Base-by-base conservation (phyloP, 352 stramenopile genomes). In the Phytophthora pinifolia region DNA sequence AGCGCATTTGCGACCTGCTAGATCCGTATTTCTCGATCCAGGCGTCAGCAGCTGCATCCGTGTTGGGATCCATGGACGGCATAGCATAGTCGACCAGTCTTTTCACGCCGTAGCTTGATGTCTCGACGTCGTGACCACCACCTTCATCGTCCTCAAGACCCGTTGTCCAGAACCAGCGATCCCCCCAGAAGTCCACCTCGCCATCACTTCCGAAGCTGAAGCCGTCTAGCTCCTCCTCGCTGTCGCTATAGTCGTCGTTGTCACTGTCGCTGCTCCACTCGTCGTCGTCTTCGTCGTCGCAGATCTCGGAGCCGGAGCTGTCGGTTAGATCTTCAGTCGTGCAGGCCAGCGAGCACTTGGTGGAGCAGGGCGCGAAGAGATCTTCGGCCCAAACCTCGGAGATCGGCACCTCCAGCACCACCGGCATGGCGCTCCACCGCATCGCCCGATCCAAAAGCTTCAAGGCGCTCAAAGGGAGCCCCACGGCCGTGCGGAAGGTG, bases 21-120 rank as follows among this genome's bases (percentile, higher is more conserved):
- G 54, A 59, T 36, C 60, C 60, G 27, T 69, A 69, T 36, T 65
- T 65, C 15, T 69, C 60, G 43, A 69, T 35, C 60, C 60, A 69
- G 15, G 13, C n/a, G 13, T 65, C 54, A 13, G 61, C 25, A 43
- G 22, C 37, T 35, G 27, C 27, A 13, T 65, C 48, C 14, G 15
- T 12, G 17, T 55, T 31, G n/a, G 52, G 46, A 9, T 54, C 48
- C 54, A 69, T 65, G n/a, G 60, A 57, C 6, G 60, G 60, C 60
- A 69, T 69, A 12, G 44, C 37, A 10, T 69, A 69, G 17, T 65
- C 37, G 7, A 61, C 54, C 41, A 65, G 10, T 15, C 15, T 62
- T 10, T 61, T 35, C 8, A 37, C 32, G 20, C 33, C 20, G 6
- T 57, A 61, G 9, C 10, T 61, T 10, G 54, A 47, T 4, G 25